Conservation (phyloP, 208 protist genomes). For the Leptomonas seymouri region DNA sequence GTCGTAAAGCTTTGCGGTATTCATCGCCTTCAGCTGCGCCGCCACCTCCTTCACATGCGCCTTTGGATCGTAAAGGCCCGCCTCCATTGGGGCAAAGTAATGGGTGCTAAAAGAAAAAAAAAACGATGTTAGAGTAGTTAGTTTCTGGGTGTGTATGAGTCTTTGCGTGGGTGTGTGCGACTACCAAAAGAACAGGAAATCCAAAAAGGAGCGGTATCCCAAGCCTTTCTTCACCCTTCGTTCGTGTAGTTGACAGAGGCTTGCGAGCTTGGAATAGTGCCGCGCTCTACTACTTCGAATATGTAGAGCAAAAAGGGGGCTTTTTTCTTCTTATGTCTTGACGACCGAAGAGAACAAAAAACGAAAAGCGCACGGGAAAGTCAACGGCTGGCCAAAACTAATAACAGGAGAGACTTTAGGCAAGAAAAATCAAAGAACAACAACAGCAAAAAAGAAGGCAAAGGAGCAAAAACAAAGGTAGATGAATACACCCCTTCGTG, state of each 20-base stretch:
- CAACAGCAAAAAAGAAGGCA: no score
- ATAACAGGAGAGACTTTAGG: no score
- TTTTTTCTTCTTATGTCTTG: background rate
- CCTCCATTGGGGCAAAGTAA: conserved; percentile 30
- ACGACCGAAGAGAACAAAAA: no score
- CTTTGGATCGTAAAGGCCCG: conserved; percentile 40
- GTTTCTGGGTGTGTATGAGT: background rate
- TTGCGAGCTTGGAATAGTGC: no score
- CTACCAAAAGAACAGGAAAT: background rate
- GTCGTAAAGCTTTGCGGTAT: conserved; percentile 48
- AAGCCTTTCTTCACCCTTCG: no score
- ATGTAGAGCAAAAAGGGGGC: background rate
- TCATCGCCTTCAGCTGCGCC: conserved; percentile 37
- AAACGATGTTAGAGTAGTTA: background rate
- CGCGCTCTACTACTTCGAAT: background rate
- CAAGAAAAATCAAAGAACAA: no score
- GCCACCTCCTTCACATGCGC: conserved; percentile 62
- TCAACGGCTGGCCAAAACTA: background rate
- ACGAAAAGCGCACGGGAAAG: background rate
- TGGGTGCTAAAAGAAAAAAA: conserved; percentile 6
- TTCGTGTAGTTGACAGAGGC: no score
- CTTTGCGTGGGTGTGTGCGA: background rate
- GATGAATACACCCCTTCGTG: no score
- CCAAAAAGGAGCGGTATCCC: no score
- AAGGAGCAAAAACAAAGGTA: no score